A percentile compares a stretch with the other conserved stretches of the same genome.
These are phyloP conservation scores for Globisporangium nodosum DNA, from an alignment of 352 stramenopile genomes.

Conservation along the genomic window DNA sequence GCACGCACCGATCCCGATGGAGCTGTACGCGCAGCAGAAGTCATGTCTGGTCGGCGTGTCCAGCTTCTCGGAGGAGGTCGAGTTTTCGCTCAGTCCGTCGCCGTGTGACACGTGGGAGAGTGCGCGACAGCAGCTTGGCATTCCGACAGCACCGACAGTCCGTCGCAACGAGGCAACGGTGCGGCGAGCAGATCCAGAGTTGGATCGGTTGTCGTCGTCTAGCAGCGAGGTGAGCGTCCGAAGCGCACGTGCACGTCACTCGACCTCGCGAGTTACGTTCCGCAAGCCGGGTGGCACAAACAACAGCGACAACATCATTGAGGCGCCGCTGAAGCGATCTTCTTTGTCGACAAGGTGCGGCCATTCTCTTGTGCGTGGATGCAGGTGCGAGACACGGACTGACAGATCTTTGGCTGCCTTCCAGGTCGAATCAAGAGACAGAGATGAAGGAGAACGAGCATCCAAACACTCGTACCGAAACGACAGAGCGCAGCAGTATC, in stretches of 20 bases:
- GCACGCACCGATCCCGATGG: conserved; percentile 24
- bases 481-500: neutral
- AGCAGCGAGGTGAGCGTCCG: neutral
- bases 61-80: conserved; percentile 44
- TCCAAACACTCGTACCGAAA: neutral
- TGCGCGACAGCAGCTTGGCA: conserved; percentile 25
- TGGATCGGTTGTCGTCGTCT: neutral
- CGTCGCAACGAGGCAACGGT: neutral
- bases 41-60: conserved; percentile 54
- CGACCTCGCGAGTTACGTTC: conserved; percentile 9
- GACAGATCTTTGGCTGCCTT: neutral
- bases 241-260: no score
- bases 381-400: neutral
- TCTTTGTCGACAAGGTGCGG: conserved; percentile 2
- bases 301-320: neutral
- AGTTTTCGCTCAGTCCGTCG: conserved; percentile 30
- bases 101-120: conserved; percentile 34
- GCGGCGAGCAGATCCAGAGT: neutral
- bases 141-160: conserved; percentile 11
- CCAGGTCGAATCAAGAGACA: neutral
- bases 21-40: conserved; percentile 24
- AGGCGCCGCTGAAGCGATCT: neutral
- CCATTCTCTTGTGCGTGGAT: neutral
- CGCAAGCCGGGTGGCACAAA: neutral
- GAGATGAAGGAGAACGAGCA: conserved; percentile 2